phyloP scores from a whole-genome alignment of 2,329 filamentous ascomycete species.

The Ceratocystis ficicola region DNA sequence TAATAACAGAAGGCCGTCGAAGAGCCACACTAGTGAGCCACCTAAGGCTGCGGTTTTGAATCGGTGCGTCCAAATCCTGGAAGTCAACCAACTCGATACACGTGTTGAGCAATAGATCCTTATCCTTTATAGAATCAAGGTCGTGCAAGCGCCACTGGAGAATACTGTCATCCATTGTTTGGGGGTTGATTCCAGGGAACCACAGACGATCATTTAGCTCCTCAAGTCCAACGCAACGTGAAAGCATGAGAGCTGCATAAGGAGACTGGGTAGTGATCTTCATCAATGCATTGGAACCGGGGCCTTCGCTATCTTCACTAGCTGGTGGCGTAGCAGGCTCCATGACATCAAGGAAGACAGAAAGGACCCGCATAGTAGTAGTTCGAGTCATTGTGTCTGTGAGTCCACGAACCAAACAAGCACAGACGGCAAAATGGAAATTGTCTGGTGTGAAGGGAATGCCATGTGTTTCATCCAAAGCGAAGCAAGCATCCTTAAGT shows the following conservation, averaged over 20 bases:
- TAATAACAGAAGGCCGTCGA: conserved; percentile 43
- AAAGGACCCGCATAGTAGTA: conserved; percentile 47
- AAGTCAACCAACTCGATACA: conserved; percentile 56
- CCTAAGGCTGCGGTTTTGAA: conserved; percentile 46
- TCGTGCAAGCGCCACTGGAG: conserved; percentile 34
- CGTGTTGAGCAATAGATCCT: conserved; percentile 50
- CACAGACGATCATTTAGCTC: conserved; percentile 52
- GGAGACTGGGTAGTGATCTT: conserved; percentile 33
- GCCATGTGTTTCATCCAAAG: conserved; percentile 53
- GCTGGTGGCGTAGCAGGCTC: conserved; percentile 22
- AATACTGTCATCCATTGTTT: conserved; percentile 32
- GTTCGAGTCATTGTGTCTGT: conserved; percentile 49
- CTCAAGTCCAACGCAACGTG: conserved; percentile 44
- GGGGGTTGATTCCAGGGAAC: conserved; percentile 43
- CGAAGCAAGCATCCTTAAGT: conserved; percentile 49
- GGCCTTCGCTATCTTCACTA: conserved; percentile 24
- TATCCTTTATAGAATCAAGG: conserved; percentile 41
- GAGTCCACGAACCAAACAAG: conserved; percentile 51
- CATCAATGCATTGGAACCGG: conserved; percentile 26
- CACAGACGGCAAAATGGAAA: conserved; percentile 56
- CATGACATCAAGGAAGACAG: conserved; percentile 43
- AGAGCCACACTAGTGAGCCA: conserved; percentile 49
- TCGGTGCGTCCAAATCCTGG: conserved; percentile 48
- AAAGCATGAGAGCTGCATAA: conserved; percentile 49
- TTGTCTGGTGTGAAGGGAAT: conserved; percentile 52